phyloP scores from a whole-genome alignment of 768 basidiomycete genomes.

The Termitomyces sp. region DNA sequence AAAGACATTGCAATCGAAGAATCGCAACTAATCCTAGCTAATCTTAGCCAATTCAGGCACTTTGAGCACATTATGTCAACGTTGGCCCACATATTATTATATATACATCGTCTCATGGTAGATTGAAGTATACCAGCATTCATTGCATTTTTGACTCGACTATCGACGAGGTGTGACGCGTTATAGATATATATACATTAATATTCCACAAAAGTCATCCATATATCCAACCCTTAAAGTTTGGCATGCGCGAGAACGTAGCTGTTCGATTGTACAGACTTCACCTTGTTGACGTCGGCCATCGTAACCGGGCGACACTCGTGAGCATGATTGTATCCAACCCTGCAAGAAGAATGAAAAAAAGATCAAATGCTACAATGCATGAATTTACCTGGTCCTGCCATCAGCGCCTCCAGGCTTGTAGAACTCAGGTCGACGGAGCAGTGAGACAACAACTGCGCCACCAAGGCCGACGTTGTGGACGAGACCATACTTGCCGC shows the following conservation, averaged over 20 bases:
- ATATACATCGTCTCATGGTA: too few species aligned
- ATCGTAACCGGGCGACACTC: conserved; percentile 58
- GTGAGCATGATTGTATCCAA: conserved; percentile 79
- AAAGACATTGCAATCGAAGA: too few species aligned
- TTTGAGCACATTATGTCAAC: neutral
- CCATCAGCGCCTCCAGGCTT: conserved; percentile 63
- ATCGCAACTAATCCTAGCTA: neutral
- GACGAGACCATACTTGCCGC: conserved; percentile 74
- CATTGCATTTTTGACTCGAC: neutral
- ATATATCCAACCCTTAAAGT: conserved; percentile 20
- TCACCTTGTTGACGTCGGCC: conserved; percentile 70
- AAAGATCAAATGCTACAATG: neutral
- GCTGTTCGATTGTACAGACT: conserved; percentile 54
- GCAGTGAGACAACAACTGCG: conserved; percentile 69
- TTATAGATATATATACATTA: neutral
- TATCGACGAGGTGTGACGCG: neutral
- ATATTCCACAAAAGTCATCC: neutral
- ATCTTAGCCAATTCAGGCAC: neutral
- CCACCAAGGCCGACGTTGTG: conserved; percentile 84
- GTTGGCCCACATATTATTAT: too few species aligned
- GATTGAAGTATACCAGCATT: neutral
- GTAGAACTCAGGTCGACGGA: conserved; percentile 76
- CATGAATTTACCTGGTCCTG: conserved; percentile 42
- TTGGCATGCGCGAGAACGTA: conserved; percentile 44
- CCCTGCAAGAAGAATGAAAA: conserved; percentile 25